Evolutionary conservation across 176 grass and related monocot genomes (phyloP).

Genomic region (Lolium rigidum): DNA sequence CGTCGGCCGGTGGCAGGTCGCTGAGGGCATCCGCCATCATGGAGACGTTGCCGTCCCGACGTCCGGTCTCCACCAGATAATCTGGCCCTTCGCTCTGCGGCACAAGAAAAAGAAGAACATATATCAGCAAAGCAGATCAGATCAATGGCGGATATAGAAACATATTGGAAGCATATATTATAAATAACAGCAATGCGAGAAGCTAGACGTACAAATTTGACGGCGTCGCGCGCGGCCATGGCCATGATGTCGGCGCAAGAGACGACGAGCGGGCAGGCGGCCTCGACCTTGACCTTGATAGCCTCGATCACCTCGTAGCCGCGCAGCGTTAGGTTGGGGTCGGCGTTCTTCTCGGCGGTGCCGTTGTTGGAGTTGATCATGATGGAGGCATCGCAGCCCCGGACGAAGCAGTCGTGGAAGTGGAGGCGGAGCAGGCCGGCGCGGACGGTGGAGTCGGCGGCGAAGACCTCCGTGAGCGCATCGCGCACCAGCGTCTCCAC

Average conservation of each 20-base stretch:
- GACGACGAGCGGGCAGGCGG: constrained; percentile 52
- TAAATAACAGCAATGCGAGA: background rate
- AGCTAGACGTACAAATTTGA: constrained; percentile 45
- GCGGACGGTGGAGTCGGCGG: constrained; percentile 48
- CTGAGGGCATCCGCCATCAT: constrained; percentile 32
- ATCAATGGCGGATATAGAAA: background rate
- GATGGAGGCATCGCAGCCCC: constrained; percentile 59
- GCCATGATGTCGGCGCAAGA: constrained; percentile 82
- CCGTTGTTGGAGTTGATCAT: constrained; percentile 56
- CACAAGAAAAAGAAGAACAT: background rate
- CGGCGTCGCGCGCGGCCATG: constrained; percentile 67
- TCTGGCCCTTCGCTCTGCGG: constrained; percentile 50
- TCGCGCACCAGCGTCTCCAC: constrained; percentile 50
- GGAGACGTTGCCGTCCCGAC: constrained; percentile 65
- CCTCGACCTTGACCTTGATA: constrained; percentile 64
- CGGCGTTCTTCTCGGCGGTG: constrained; percentile 60
- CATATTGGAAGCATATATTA: no score
- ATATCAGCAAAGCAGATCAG: background rate
- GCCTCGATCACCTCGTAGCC: constrained; percentile 68
- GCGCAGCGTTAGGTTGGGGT: constrained; percentile 59
- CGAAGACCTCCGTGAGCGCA: constrained; percentile 19
- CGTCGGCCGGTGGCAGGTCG: constrained; percentile 47
- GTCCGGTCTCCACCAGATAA: constrained; percentile 57
- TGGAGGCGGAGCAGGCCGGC: constrained; percentile 55
- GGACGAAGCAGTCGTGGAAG: constrained; percentile 75